phyloP scores from a whole-genome alignment of 768 basidiomycete species.

The Tephrocybe sp. region DNA sequence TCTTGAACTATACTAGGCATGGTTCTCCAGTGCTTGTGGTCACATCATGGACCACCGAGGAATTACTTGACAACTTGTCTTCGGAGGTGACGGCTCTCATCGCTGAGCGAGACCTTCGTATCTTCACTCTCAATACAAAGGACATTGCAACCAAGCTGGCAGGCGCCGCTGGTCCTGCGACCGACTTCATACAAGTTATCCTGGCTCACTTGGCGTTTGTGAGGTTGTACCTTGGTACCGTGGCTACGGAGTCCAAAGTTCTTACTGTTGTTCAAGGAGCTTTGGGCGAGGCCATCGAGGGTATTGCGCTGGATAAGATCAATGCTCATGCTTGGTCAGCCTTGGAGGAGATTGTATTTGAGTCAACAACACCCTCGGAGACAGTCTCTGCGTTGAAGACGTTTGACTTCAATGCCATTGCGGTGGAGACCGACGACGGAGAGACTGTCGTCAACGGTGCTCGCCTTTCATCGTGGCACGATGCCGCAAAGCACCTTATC shows the following conservation, averaged over 20 bases:
- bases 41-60: conserved; percentile 74
- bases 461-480: conserved; percentile 72
- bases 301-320: conserved; percentile 50
- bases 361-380: conserved; percentile 24
- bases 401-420: conserved; percentile 76
- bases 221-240: conserved; percentile 73
- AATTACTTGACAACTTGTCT: conserved; percentile 70
- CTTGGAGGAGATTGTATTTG: conserved; percentile 57
- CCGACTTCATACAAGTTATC: conserved; percentile 51
- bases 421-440: conserved; percentile 58
- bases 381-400: conserved; percentile 39
- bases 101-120: conserved; percentile 48
- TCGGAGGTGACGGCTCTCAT: conserved; percentile 46
- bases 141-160: conserved; percentile 45
- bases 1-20: conserved; percentile 65
- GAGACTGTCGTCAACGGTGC: conserved; percentile 62
- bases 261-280: conserved; percentile 48
- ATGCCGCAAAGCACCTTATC: conserved; percentile 84
- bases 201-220: conserved; percentile 80
- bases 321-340: conserved; percentile 65
- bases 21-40: conserved; percentile 73
- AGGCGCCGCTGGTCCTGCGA: conserved; percentile 30
- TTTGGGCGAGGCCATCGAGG: conserved; percentile 46
- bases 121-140: conserved; percentile 63
- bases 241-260: conserved; percentile 55